Percentiles rank a stretch among this genome's conserved stretches.
Conservation (phyloP, 2,329 filamentous ascomycete species). For the Colletotrichum shisoi region DNA sequence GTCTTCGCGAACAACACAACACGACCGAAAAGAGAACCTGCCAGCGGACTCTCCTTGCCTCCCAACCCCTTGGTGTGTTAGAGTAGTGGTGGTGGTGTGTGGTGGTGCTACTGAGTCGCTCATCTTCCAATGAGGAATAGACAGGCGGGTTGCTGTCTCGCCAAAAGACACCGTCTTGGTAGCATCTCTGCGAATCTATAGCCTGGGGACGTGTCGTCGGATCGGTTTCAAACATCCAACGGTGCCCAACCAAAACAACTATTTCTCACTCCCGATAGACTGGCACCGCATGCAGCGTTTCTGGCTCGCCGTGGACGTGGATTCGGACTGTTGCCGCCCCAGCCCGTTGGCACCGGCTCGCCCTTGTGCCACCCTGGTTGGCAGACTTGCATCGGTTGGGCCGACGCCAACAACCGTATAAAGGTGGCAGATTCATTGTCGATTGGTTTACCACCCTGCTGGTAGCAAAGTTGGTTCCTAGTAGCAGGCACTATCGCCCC, state of each 20-base stretch:
- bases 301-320: conserved; percentile 16
- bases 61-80: neutral
- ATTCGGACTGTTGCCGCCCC: conserved; percentile 20
- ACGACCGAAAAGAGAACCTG: neutral
- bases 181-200: neutral
- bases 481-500: conserved; percentile 13
- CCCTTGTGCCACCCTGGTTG: conserved; percentile 17
- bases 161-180: neutral
- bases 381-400: conserved; percentile 5
- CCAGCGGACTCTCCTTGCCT: neutral
- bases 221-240: conserved; percentile 5
- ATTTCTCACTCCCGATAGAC: neutral
- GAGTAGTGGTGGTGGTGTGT: too few relatives aligned
- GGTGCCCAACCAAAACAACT: neutral
- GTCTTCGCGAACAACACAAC: conserved; percentile 1
- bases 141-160: neutral
- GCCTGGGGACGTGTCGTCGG: neutral
- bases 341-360: conserved; percentile 25
- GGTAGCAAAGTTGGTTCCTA: conserved; percentile 20
- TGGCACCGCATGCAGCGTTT: conserved; percentile 14
- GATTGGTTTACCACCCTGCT: conserved; percentile 25
- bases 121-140: neutral
- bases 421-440: conserved; percentile 3
- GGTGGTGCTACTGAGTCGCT: neutral
- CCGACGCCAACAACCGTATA: conserved; percentile 10